These are phyloP conservation scores for Mycena sp. DNA, from an alignment of 1,284 basidiomycete genomes.

Conservation along the genomic window DNA sequence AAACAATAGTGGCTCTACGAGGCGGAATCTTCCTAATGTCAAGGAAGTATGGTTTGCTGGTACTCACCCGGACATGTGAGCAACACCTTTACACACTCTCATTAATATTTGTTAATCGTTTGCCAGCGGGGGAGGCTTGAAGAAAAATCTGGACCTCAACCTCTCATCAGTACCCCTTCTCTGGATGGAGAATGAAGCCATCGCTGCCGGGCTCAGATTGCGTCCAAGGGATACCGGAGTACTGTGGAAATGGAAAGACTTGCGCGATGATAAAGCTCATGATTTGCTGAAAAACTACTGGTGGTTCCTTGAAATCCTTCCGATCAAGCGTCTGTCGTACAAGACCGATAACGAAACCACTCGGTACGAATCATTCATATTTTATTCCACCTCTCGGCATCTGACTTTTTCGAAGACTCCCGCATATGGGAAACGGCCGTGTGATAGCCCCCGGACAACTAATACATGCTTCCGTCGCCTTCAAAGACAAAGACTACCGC, in stretches of 20 bases:
- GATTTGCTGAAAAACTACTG: no score
- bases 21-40: background rate
- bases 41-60: no score
- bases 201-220: background rate
- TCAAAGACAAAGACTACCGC: constrained; percentile 10
- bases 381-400: background rate
- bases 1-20: background rate
- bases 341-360: background rate
- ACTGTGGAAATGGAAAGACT: constrained; percentile 2
- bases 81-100: background rate
- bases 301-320: constrained; percentile 28
- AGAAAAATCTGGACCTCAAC: background rate
- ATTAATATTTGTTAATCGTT: background rate
- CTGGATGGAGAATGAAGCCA: constrained; percentile 6
- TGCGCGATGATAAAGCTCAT: no score
- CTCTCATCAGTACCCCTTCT: background rate
- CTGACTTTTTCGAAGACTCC: background rate
- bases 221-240: background rate
- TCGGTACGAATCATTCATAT: background rate
- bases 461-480: constrained; percentile 21
- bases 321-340: constrained; percentile 1
- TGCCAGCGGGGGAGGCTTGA: background rate
- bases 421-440: background rate
- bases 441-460: constrained; percentile 8
- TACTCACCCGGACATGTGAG: no score